Percentiles rank a stretch among this genome's conserved stretches.
Evolutionary conservation across 2,329 filamentous ascomycete species (phyloP).

Genomic region (Pleochaeta shiraiana): DNA sequence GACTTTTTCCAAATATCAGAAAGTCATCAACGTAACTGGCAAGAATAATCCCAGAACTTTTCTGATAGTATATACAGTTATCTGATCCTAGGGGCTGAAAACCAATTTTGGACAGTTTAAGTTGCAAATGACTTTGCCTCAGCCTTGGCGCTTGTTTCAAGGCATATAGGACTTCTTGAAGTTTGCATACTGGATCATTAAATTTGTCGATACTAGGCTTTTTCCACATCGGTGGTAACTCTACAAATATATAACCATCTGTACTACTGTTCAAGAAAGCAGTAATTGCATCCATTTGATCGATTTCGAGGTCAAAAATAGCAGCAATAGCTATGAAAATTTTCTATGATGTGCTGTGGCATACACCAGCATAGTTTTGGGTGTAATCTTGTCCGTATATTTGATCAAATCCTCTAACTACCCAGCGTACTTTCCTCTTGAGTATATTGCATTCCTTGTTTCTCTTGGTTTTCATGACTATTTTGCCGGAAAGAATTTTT

Average conservation of each 20-base stretch:
- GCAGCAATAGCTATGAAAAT: neutral
- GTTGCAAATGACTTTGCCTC: conserved; percentile 1
- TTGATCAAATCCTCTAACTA: conserved; percentile 2
- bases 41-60: neutral
- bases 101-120: neutral
- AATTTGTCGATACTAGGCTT: neutral
- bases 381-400: neutral
- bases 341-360: neutral
- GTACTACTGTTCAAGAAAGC: conserved; percentile 1
- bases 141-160: conserved; percentile 2
- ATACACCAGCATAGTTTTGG: neutral
- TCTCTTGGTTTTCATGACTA: conserved; percentile 3
- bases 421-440: neutral
- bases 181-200: neutral
- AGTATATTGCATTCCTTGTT: conserved; percentile 2
- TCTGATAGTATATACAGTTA: neutral
- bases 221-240: conserved; percentile 1
- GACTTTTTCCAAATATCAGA: neutral
- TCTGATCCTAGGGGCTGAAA: neutral
- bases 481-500: neutral
- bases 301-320: neutral
- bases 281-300: neutral
- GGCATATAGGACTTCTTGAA: conserved; percentile 1
- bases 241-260: neutral
- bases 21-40: neutral